Percentiles rank a stretch among this genome's conserved stretches.
Evolutionary conservation across 2,329 filamentous ascomycete genomes (phyloP).

Genomic region (Xenosphaeropsis pyriputrescens): DNA sequence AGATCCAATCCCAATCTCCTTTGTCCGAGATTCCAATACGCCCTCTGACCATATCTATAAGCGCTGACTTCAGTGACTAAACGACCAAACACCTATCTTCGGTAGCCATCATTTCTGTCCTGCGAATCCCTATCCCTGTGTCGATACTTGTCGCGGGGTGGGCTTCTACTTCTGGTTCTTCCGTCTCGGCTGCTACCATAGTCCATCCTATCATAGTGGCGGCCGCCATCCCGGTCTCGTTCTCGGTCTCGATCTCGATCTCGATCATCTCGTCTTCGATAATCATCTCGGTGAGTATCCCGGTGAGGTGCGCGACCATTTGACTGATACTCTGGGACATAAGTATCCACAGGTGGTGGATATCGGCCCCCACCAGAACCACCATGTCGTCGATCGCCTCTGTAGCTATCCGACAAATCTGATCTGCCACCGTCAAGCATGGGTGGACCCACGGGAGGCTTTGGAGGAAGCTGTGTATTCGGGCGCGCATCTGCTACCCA

Average conservation of each 20-base stretch:
- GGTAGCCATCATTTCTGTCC: conserved; percentile 6
- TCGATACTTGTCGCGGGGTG: conserved; percentile 23
- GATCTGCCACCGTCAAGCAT: conserved; percentile 10
- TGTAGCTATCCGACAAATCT: conserved; percentile 23
- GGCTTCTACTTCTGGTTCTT: conserved; percentile 27
- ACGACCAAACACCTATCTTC: no score
- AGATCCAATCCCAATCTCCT: no score
- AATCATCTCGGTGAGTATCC: conserved; percentile 23
- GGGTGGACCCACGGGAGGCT: conserved; percentile 15
- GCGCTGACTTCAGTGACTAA: no score
- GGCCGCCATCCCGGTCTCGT: conserved; percentile 22
- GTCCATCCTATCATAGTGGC: conserved; percentile 5
- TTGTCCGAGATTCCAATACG: no score
- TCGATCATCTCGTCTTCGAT: conserved; percentile 15
- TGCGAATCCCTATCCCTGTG: conserved; percentile 22
- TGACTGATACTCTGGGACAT: conserved; percentile 29
- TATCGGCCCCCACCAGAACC: conserved; percentile 15
- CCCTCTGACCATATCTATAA: no score
- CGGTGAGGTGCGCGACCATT: conserved; percentile 12
- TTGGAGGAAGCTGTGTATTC: conserved; percentile 15
- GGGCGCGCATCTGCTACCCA: conserved; percentile 14
- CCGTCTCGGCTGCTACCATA: conserved; percentile 17
- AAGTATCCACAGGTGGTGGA: conserved; percentile 26
- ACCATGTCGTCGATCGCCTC: conserved; percentile 17
- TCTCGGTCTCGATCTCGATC: conserved; percentile 21